Conservation (phyloP, 768 basidiomycete genomes). For the Russula earlei region DNA sequence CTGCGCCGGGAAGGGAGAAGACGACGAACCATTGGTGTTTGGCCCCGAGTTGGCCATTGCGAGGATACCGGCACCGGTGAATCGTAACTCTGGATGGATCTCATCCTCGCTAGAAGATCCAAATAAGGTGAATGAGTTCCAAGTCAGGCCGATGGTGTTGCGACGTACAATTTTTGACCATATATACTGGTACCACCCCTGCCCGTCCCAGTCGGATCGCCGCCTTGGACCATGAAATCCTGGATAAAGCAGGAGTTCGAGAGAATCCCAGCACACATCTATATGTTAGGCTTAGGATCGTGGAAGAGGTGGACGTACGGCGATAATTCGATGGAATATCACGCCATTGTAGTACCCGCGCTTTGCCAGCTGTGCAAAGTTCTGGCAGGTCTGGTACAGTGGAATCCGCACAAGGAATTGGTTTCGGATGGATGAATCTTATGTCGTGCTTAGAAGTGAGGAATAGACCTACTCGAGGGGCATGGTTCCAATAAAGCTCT, state of each 20-base stretch:
- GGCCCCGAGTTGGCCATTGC: slow-evolving; percentile 97
- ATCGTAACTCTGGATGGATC: slow-evolving; percentile 80
- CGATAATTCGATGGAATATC: slow-evolving; percentile 85
- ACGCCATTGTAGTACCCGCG: slow-evolving; percentile 89
- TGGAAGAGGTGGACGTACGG: slow-evolving; percentile 37
- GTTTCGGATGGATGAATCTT: slow-evolving; percentile 10
- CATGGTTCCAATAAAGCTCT: slow-evolving; percentile 90
- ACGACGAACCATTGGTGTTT: slow-evolving; percentile 65
- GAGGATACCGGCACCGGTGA: slow-evolving; percentile 93
- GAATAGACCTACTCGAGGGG: slow-evolving; percentile 46
- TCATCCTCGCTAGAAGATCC: slow-evolving; percentile 66
- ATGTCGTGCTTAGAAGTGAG: neutral
- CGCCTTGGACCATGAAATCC: slow-evolving; percentile 97
- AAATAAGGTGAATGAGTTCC: neutral
- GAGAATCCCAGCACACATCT: neutral
- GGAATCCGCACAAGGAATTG: neutral
- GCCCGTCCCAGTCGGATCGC: slow-evolving; percentile 94
- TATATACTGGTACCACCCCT: slow-evolving; percentile 85
- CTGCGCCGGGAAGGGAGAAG: neutral
- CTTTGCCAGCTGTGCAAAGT: slow-evolving; percentile 86
- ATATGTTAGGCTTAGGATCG: neutral
- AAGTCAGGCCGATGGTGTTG: no score
- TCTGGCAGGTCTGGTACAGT: slow-evolving; percentile 71
- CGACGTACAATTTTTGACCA: slow-evolving; percentile 73
- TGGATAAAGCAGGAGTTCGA: slow-evolving; percentile 24